These are phyloP conservation scores for Pythium guiyangense DNA, from an alignment of 352 stramenopile species.

Conservation along the genomic window DNA sequence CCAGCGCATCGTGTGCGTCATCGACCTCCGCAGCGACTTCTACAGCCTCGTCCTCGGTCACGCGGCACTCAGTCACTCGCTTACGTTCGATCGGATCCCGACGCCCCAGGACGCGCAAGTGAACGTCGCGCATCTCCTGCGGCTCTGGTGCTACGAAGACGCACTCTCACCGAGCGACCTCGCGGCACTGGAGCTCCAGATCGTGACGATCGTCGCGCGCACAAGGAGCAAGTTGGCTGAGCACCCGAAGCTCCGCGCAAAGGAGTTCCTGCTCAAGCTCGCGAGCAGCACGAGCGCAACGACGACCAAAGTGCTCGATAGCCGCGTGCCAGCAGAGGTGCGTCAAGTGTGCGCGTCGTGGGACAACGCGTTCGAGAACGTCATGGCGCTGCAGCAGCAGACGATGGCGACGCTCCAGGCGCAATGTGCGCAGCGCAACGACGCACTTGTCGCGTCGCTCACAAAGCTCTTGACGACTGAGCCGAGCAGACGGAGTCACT, in stretches of 20 bases:
- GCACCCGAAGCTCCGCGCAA: slow-evolving; percentile 60
- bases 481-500: slow-evolving; percentile 19
- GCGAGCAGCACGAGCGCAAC: slow-evolving; percentile 17
- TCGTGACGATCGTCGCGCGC: slow-evolving; percentile 61
- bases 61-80: background rate
- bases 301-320: slow-evolving; percentile 1
- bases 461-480: slow-evolving; percentile 54
- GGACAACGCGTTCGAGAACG: slow-evolving; percentile 73
- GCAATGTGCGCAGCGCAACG: slow-evolving; percentile 46
- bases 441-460: slow-evolving; percentile 42
- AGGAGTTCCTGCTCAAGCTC: slow-evolving; percentile 64
- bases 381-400: slow-evolving; percentile 74
- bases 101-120: slow-evolving; percentile 33
- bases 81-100: slow-evolving; percentile 49
- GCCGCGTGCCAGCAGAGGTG: slow-evolving; percentile 21
- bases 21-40: slow-evolving; percentile 56
- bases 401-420: slow-evolving; percentile 54
- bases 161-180: slow-evolving; percentile 22
- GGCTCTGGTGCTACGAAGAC: slow-evolving; percentile 47
- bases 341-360: slow-evolving; percentile 34
- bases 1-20: slow-evolving; percentile 41
- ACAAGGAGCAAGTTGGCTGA: slow-evolving; percentile 49
- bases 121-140: slow-evolving; percentile 34
- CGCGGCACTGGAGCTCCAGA: slow-evolving; percentile 43
- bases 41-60: slow-evolving; percentile 29